Conservation (phyloP, 352 stramenopile species). For the Globisporangium ultimum region DNA sequence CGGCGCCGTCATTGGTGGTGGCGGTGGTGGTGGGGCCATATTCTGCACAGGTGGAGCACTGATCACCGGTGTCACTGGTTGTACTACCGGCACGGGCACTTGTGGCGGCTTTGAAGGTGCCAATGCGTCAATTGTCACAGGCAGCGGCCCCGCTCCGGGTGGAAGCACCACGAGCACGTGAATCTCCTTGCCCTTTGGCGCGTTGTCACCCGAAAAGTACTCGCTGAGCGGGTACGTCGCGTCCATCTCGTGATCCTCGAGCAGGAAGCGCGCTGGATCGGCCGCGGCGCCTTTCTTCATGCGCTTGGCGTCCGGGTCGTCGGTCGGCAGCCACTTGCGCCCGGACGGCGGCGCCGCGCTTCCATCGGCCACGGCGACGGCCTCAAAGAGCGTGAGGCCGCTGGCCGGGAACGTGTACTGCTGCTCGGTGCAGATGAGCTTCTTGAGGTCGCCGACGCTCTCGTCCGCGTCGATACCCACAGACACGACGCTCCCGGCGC, state of each 20-base stretch:
- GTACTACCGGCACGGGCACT: too few species aligned
- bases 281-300: constrained; percentile 6
- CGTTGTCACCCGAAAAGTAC: constrained; percentile 9
- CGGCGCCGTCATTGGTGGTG: not conserved
- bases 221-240: constrained; percentile 15
- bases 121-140: too few species aligned
- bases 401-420: constrained; percentile 10
- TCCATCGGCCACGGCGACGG: constrained; percentile 1
- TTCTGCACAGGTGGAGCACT: not conserved
- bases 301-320: constrained; percentile 3
- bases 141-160: not conserved
- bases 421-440: constrained; percentile 9
- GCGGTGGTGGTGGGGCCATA: not conserved
- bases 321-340: not conserved
- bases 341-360: too few species aligned
- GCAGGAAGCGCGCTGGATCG: not conserved
- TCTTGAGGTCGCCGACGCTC: constrained; percentile 11
- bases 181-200: not conserved
- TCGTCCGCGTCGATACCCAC: constrained; percentile 7
- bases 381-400: constrained; percentile 9
- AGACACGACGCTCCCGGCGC: constrained; percentile 9
- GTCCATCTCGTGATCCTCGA: constrained; percentile 11
- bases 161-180: not conserved
- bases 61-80: not conserved
- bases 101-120: not conserved